Conservation (phyloP, 1,139 yeast species). For the Starmera stellimalicola region DNA sequence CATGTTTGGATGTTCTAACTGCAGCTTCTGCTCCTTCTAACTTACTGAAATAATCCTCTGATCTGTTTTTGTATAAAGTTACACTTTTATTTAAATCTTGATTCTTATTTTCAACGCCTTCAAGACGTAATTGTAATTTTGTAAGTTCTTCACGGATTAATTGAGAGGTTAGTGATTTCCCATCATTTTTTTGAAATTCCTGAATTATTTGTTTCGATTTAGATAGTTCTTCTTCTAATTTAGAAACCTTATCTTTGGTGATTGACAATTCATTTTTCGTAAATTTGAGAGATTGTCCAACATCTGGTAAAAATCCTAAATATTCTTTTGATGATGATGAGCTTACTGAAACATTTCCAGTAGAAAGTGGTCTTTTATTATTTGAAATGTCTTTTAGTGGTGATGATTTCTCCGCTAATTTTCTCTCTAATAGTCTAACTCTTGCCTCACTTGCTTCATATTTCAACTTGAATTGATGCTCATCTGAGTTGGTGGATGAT, state of each 20-base stretch:
- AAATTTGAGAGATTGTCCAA: constrained; percentile 38
- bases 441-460: constrained; percentile 34
- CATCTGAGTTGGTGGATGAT: constrained; percentile 8
- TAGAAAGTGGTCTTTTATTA: constrained; percentile 5
- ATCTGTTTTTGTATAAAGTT: constrained; percentile 57
- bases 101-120: constrained; percentile 41
- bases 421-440: constrained; percentile 35
- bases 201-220: constrained; percentile 18
- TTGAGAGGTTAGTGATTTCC: constrained; percentile 11
- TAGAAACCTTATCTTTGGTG: constrained; percentile 41
- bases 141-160: constrained; percentile 20
- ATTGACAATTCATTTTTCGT: constrained; percentile 41
- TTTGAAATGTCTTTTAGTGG: constrained; percentile 13
- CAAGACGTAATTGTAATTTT: constrained; percentile 36
- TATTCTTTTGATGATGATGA: constrained; percentile 28
- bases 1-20: constrained; percentile 48
- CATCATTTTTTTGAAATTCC: constrained; percentile 11
- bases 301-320: constrained; percentile 45
- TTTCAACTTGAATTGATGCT: constrained; percentile 22
- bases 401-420: constrained; percentile 19
- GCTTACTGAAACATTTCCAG: background rate
- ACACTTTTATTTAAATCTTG: constrained; percentile 43
- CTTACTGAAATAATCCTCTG: constrained; percentile 67
- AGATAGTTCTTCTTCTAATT: constrained; percentile 32
- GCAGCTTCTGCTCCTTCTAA: constrained; percentile 76